These are phyloP conservation scores for Jamesozyma jinghongensis DNA, from an alignment of 805 yeast genomes.

Conservation along the genomic window DNA sequence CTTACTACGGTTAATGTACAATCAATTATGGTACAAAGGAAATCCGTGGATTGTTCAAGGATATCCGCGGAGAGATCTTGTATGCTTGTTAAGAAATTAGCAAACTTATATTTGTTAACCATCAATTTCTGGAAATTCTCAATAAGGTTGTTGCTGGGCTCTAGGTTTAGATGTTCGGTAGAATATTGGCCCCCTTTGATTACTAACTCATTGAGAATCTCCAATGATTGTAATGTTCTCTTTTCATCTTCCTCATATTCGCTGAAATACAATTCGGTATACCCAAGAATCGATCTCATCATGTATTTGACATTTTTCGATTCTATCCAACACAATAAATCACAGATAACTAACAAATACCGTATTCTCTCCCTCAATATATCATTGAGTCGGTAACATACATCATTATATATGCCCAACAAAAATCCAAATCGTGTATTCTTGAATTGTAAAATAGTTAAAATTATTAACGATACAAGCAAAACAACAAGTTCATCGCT, in stretches of 20 bases:
- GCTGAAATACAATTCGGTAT: background rate
- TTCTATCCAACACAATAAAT: background rate
- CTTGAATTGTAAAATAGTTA: background rate
- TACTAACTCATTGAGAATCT: background rate
- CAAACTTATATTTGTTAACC: too few relatives aligned
- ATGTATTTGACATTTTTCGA: too few relatives aligned
- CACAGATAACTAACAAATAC: background rate
- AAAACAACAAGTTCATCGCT: background rate
- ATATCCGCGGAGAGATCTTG: too few relatives aligned
- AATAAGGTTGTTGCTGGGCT: too few relatives aligned
- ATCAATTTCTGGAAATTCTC: too few relatives aligned
- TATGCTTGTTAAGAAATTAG: too few relatives aligned
- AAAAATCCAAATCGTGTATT: background rate
- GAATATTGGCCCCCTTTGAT: too few relatives aligned
- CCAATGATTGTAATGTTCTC: background rate
- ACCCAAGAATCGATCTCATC: background rate
- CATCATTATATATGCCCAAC: slow-evolving; percentile 2
- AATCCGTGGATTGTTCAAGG: too few relatives aligned
- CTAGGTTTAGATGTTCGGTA: too few relatives aligned
- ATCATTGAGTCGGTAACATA: background rate
- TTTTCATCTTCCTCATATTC: background rate
- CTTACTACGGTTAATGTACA: too few relatives aligned
- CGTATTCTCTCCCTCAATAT: background rate
- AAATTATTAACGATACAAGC: background rate
- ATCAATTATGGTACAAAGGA: too few relatives aligned